Base-by-base conservation (phyloP, 2,329 filamentous ascomycete species). In the Xylaria digitata region DNA sequence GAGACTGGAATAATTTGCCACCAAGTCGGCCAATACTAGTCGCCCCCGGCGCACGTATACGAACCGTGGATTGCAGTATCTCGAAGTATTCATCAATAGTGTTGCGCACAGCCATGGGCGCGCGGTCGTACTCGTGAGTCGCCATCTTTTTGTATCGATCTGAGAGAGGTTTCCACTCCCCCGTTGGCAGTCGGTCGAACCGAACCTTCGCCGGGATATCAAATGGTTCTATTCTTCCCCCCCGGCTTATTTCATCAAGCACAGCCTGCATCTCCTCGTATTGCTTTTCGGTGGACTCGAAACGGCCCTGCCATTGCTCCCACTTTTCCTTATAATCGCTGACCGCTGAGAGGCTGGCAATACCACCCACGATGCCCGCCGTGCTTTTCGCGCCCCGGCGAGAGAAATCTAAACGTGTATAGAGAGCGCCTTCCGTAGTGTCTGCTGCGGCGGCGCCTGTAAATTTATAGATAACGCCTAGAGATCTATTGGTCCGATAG, bases 141-240 rank as follows among this genome's bases (percentile, higher is more conserved):
- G 71, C 75, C 15, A 75, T 54, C 17, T 64, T 56, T 13, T 61
- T 48, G 2, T 71, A 48, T 13, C 71, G 65, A 9, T 72, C 66
- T 1, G 57, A 19, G 0, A 43, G 34, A n/a, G 13, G 56, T 65
- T 68, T 72, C 71, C 67, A 74, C 21, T 56, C 53, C 3, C 67
- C 67, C 1, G 74, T 70, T 15, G 73, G 72, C 11, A 77, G 37
- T 17, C 62, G 49, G 13, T 57, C 3, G 52, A 76, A 66, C 0
- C 34, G 49, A 1, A 34, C 60, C 54, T 71, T 73, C 67, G 67
- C 73, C 0, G 6, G 50, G 17, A 32, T 9, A 49, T 73, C 72
- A 3, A 61, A 42, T 0, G 66, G 61, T 13, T 63, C 2, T 9
- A 57, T 37, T 2, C 23, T 2, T 1, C 3, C 2, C 1, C 3